Evolutionary conservation across 2,329 filamentous ascomycete species (phyloP).

Genomic region (Botryotinia calthae): DNA sequence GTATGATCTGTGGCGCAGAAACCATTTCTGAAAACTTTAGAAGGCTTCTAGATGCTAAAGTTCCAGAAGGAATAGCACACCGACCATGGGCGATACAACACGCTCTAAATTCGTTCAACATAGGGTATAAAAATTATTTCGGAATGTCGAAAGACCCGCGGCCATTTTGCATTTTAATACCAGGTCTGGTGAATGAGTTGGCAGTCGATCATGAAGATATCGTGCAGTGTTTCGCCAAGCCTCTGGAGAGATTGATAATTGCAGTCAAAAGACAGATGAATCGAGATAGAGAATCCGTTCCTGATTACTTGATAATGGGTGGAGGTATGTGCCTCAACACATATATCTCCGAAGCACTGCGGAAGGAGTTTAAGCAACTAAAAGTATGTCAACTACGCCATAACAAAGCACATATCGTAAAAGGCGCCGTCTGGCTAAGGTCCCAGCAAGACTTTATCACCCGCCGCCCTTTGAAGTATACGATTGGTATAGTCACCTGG

Average conservation of each 20-base stretch:
- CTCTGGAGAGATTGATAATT: not conserved
- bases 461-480: not conserved
- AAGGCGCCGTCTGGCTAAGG: not conserved
- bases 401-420: not conserved
- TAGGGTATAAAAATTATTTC: not conserved
- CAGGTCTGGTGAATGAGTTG: not conserved
- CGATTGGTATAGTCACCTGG: not conserved
- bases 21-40: constrained; percentile 8
- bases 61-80: not conserved
- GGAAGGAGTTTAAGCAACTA: not conserved
- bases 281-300: not conserved
- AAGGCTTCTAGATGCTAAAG: not conserved
- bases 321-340: not conserved
- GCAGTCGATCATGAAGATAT: not conserved
- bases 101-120: not conserved
- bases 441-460: not conserved
- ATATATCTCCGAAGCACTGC: not conserved
- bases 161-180: not conserved
- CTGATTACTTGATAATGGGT: not conserved
- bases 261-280: not conserved
- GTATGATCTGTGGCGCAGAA: constrained; percentile 14
- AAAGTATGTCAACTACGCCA: not conserved
- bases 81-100: not conserved
- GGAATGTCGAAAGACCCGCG: not conserved
- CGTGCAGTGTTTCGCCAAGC: not conserved